phyloP scores from a whole-genome alignment of 495 filamentous ascomycete genomes.

The Aspergillus saccharolyticus region DNA sequence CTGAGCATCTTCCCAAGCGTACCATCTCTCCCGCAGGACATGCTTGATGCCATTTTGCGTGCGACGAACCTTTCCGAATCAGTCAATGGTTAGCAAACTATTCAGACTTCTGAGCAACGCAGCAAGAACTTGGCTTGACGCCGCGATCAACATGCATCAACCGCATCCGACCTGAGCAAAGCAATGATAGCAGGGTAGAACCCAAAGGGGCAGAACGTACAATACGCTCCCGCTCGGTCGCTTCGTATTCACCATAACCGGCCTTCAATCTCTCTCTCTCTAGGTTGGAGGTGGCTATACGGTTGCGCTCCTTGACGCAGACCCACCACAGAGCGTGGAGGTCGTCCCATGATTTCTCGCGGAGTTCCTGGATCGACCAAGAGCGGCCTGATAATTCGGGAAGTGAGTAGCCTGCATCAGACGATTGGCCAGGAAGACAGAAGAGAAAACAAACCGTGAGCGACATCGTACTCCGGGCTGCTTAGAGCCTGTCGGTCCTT shows the following conservation, averaged over 20 bases:
- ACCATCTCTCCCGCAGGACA: conserved; percentile 78
- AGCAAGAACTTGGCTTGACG: not conserved
- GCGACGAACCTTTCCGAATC: conserved; percentile 50
- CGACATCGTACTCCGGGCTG: conserved; percentile 59
- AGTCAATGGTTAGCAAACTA: conserved; percentile 15
- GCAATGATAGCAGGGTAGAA: not conserved
- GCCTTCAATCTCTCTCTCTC: conserved; percentile 61
- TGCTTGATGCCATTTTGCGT: conserved; percentile 81
- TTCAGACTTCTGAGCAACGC: not conserved
- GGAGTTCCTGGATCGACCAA: conserved; percentile 86
- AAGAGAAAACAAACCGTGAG: conserved; percentile 53
- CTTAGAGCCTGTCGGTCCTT: conserved; percentile 55
- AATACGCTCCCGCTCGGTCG: conserved; percentile 49
- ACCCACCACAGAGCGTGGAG: conserved; percentile 92
- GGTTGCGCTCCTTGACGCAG: conserved; percentile 88
- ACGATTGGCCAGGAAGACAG: not conserved
- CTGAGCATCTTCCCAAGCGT: conserved; percentile 82
- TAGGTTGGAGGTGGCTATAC: conserved; percentile 67
- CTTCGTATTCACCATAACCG: conserved; percentile 64
- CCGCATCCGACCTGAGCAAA: not conserved
- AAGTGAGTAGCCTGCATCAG: conserved; percentile 15
- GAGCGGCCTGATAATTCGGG: conserved; percentile 51
- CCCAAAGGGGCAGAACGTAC: conserved; percentile 39
- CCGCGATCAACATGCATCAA: not conserved
- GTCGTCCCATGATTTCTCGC: conserved; percentile 88